These are phyloP conservation scores for Helotiales sp. DNA, from an alignment of 2,329 filamentous ascomycete species.

Conservation along the genomic window DNA sequence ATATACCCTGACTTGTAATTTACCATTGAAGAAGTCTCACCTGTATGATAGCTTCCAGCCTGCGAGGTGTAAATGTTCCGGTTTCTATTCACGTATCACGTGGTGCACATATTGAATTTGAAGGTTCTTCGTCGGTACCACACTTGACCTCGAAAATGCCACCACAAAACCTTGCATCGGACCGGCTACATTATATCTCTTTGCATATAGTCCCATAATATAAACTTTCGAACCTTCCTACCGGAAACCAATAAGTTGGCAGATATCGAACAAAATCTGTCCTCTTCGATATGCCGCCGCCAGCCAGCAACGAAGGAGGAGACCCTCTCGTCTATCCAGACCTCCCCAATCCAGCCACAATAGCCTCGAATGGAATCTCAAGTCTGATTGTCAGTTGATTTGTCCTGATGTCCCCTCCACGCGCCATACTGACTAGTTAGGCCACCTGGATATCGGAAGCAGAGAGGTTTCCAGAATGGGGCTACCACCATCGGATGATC, in stretches of 20 bases:
- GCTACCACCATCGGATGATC: background rate
- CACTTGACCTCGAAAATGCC: background rate
- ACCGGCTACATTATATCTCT: background rate
- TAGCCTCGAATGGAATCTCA: background rate
- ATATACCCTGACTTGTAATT: background rate
- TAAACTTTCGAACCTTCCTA: too few species aligned
- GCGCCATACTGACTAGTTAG: background rate
- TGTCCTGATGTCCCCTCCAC: background rate
- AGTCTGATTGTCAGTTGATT: background rate
- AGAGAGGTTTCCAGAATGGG: background rate
- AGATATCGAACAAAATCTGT: background rate
- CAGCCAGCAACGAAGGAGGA: background rate
- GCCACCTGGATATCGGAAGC: background rate
- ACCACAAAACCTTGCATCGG: background rate
- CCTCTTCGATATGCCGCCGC: background rate
- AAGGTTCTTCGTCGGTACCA: background rate
- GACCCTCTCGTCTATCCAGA: background rate
- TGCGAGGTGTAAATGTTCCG: background rate
- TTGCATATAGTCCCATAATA: background rate
- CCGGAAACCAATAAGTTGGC: background rate
- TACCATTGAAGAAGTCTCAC: background rate
- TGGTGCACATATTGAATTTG: background rate
- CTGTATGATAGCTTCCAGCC: too few species aligned
- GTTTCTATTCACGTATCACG: background rate
- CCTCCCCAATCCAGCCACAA: background rate